These are phyloP conservation scores for Primulina tabacum DNA, from an alignment of 257 asterid genomes.

Conservation along the genomic window DNA sequence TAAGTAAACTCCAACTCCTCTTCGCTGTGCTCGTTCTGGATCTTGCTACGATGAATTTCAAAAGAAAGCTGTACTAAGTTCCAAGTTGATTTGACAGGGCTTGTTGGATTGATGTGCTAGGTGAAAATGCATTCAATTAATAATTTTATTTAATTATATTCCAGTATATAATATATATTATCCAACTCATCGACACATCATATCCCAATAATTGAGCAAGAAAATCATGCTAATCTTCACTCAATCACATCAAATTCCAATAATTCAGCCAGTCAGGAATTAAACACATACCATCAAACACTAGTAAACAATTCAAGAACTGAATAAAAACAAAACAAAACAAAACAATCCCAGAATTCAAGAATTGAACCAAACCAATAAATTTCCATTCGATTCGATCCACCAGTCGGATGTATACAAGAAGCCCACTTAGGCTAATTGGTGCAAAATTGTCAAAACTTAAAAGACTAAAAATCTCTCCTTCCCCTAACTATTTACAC, in stretches of 20 bases:
- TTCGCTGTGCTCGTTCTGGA: too few relatives aligned
- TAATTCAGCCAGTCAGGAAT: neutral
- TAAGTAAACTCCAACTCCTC: neutral
- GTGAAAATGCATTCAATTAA: too few relatives aligned
- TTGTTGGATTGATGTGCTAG: neutral
- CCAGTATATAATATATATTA: too few relatives aligned
- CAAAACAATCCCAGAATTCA: neutral
- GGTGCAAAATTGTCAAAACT: conserved; percentile 38
- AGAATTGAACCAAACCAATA: neutral
- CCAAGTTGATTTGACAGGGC: neutral
- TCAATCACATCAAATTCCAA: neutral
- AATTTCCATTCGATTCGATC: conserved; percentile 13
- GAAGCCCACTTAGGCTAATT: conserved; percentile 15
- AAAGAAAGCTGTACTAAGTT: neutral
- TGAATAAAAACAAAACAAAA: neutral
- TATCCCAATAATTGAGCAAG: neutral
- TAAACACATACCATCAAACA: too few relatives aligned
- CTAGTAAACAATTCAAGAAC: too few relatives aligned
- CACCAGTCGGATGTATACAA: conserved; percentile 26
- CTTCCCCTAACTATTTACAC: conserved; percentile 28
- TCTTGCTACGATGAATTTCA: neutral
- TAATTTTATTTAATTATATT: too few relatives aligned
- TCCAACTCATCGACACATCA: neutral
- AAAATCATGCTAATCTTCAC: neutral
- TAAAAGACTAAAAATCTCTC: conserved; percentile 21